These are phyloP conservation scores for Fraxinus dipetala DNA, from an alignment of 305 asterid species.

Conservation along the genomic window DNA sequence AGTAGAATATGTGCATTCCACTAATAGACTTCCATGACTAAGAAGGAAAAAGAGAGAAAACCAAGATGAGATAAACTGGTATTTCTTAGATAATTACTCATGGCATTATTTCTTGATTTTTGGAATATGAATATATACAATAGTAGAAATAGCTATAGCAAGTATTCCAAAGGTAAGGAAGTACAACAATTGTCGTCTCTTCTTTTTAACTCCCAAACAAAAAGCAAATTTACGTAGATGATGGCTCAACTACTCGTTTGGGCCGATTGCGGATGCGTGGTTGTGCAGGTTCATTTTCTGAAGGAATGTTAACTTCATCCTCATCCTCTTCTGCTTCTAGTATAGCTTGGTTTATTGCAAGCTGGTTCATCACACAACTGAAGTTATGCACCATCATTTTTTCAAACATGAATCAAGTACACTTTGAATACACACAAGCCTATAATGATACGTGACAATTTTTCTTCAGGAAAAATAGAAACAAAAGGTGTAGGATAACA, in stretches of 20 bases:
- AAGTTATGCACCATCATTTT: background rate
- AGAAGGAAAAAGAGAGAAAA: background rate
- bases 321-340: constrained; percentile 44
- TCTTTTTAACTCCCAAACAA: constrained; percentile 8
- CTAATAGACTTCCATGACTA: background rate
- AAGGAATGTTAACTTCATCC: constrained; percentile 21
- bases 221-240: constrained; percentile 29
- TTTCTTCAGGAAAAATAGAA: background rate
- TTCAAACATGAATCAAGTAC: background rate
- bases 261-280: constrained; percentile 62
- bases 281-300: constrained; percentile 37
- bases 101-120: background rate
- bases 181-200: background rate
- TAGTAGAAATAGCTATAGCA: background rate
- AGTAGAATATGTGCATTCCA: background rate
- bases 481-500: background rate
- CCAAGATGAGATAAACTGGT: background rate
- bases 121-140: background rate
- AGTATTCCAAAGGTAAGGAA: constrained; percentile 1
- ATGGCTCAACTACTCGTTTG: constrained; percentile 56
- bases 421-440: background rate
- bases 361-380: constrained; percentile 32
- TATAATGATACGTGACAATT: background rate
- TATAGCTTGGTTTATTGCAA: constrained; percentile 51
- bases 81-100: background rate